Evolutionary conservation across 306 rosid species (phyloP).

Genomic region (Prunus mume): DNA sequence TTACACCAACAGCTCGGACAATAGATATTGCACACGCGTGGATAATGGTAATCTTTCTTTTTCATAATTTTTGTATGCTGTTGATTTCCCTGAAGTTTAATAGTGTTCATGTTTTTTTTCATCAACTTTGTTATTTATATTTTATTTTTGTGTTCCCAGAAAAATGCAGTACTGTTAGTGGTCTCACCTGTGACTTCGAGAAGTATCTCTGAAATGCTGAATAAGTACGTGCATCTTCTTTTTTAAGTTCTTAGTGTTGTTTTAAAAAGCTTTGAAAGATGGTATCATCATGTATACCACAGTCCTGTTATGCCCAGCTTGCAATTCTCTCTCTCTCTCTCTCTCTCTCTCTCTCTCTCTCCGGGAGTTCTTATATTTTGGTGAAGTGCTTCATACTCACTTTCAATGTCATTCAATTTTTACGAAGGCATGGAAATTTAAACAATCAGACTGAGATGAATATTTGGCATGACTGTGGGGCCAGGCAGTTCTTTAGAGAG

Average conservation of each 20-base stretch:
- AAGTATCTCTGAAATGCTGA: conserved; percentile 63
- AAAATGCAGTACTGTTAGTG: conserved; percentile 60
- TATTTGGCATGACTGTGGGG: not conserved
- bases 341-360: not conserved
- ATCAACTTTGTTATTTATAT: not conserved
- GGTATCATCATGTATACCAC: not conserved
- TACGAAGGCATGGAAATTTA: not conserved
- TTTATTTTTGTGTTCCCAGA: conserved; percentile 36
- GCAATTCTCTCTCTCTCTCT: not conserved
- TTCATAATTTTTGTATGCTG: conserved; percentile 1
- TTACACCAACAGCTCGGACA: conserved; percentile 96
- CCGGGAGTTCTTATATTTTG: not conserved
- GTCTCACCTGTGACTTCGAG: conserved; percentile 67
- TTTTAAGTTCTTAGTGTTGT: not conserved
- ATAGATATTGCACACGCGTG: conserved; percentile 88
- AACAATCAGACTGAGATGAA: not conserved
- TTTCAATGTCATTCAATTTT: not conserved
- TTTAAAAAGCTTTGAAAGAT: not conserved
- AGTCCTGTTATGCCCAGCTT: not conserved
- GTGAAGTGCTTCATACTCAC: too few relatives aligned
- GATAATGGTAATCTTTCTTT: conserved; percentile 66
- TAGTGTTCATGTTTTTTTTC: conserved; percentile 4
- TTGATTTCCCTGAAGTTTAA: conserved; percentile 20
- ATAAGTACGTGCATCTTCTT: conserved; percentile 56
- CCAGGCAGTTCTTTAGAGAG: not conserved